phyloP scores from a whole-genome alignment of 179 eudicot genomes.

The Corrigiola litoralis region DNA sequence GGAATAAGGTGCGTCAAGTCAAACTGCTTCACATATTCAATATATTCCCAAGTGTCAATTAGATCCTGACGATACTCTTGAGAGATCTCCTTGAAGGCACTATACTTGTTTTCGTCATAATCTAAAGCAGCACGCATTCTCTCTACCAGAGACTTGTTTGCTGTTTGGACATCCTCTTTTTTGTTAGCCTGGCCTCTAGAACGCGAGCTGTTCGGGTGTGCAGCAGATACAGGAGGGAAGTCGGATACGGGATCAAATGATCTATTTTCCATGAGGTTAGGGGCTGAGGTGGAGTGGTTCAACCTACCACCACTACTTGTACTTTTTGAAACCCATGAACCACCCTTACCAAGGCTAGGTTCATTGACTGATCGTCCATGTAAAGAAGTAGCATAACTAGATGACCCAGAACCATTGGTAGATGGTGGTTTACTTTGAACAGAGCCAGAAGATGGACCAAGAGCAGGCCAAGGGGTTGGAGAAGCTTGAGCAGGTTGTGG shows the following conservation, averaged over 20 bases:
- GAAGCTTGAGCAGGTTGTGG: slow-evolving; percentile 16
- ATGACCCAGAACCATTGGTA: slow-evolving; percentile 28
- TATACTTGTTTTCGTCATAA: slow-evolving; percentile 61
- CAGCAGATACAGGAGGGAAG: slow-evolving; percentile 76
- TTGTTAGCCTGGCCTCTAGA: slow-evolving; percentile 33
- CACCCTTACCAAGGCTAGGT: slow-evolving; percentile 23
- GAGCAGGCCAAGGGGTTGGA: slow-evolving; percentile 29
- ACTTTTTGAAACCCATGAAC: slow-evolving; percentile 36
- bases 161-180: slow-evolving; percentile 61
- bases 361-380: slow-evolving; percentile 32
- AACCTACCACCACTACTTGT: slow-evolving; percentile 37
- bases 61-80: slow-evolving; percentile 75
- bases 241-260: slow-evolving; percentile 46
- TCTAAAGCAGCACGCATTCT: slow-evolving; percentile 67
- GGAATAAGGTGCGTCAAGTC: slow-evolving; percentile 79
- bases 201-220: slow-evolving; percentile 36
- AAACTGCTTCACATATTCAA: slow-evolving; percentile 65
- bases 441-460: slow-evolving; percentile 38
- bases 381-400: slow-evolving; percentile 49
- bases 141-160: slow-evolving; percentile 91
- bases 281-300: slow-evolving; percentile 71
- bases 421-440: slow-evolving; percentile 32
- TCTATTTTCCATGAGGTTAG: slow-evolving; percentile 46
- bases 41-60: slow-evolving; percentile 60
- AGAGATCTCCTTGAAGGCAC: slow-evolving; percentile 69